Evolutionary conservation across 371 early-diverging fungal genomes (phyloP).

Genomic region (Blakeslea trispora): DNA sequence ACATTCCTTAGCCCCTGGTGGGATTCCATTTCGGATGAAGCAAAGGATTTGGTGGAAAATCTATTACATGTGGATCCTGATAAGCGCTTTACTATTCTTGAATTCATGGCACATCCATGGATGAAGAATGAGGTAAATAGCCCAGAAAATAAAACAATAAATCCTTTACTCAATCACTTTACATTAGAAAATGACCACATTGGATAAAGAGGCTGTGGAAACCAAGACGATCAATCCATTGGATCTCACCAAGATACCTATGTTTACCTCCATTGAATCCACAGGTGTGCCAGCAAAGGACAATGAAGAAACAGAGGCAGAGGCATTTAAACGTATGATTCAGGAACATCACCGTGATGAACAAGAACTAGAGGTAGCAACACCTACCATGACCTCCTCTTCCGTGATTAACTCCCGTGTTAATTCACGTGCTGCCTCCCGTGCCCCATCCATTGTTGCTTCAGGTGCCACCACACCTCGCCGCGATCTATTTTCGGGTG

Average conservation of each 20-base stretch:
- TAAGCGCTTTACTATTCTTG: conserved; percentile 56
- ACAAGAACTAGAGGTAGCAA: conserved; percentile 26
- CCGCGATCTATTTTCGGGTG: conserved; percentile 45
- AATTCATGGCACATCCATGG: conserved; percentile 86
- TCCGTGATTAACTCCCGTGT: conserved; percentile 32
- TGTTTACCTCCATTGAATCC: conserved; percentile 11
- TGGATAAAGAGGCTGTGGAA: conserved; percentile 14
- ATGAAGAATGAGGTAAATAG: conserved; percentile 38
- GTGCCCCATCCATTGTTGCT: conserved; percentile 24
- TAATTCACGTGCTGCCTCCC: conserved; percentile 29
- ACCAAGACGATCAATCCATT: background rate
- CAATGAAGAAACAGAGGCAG: conserved; percentile 30
- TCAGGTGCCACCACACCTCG: conserved; percentile 31
- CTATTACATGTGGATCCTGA: conserved; percentile 61
- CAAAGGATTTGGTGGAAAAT: conserved; percentile 75
- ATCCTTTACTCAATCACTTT: background rate
- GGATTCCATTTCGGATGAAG: conserved; percentile 67
- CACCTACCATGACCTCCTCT: conserved; percentile 10
- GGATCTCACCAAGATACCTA: conserved; percentile 12
- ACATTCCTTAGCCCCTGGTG: conserved; percentile 76
- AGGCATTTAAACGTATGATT: conserved; percentile 30
- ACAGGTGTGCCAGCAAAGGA: no score
- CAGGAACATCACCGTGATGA: conserved; percentile 29
- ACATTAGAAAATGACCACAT: conserved; percentile 10
- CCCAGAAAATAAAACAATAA: no score